Evolutionary conservation across 140 eudicot genomes (phyloP), one percentile per base, ranked within the genome.

Genomic region (Anethum foeniculum): DNA sequence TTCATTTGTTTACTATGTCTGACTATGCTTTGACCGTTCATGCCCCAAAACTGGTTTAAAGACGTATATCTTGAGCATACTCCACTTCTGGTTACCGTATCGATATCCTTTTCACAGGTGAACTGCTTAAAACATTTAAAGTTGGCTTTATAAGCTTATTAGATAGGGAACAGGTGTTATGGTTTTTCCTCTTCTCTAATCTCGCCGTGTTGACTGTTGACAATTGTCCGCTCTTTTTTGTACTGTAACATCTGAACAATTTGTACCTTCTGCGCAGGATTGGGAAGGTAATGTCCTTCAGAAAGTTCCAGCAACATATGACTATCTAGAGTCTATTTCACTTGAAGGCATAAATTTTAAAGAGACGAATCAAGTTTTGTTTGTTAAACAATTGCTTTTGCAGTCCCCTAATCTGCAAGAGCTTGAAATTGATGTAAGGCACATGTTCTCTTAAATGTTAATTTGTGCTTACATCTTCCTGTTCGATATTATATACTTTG

Each of bases 11-110:
- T 81, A 87, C 91, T 83, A 1, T 1, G 1, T 82, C 91, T 82
- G 97, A 85, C 49, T 3, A 6, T 25, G 71, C 19, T 64, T 90
- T 95, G 43, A 91, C 88, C 8, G 80, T 95, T 47, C 81, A 89
- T 79, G 97, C 99, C 62, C 97, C 99, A 71, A 95, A 90, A 47
- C 90, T 95, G 21, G 92, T 92, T 92, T 52, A 94, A 83, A 82
- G 95, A 94, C 75, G 79, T 92, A 52, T 88, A 88, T 79, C 93
- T 94, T 23, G 65, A 56, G 82, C 77, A 86, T 90, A 87, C 98
- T 34, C 97, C 98, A 41, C 77, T 52, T 79, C 80, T 94, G 89
- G 84, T 85, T 86, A 84, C 80, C 64, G 64, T 92, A 75, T 23
- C 2, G 11, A 11, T 3, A 7, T 25, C 15, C 19, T 9, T 10